Evolutionary conservation across 495 filamentous ascomycete species (phyloP).

Genomic region (Penicillium soppii): DNA sequence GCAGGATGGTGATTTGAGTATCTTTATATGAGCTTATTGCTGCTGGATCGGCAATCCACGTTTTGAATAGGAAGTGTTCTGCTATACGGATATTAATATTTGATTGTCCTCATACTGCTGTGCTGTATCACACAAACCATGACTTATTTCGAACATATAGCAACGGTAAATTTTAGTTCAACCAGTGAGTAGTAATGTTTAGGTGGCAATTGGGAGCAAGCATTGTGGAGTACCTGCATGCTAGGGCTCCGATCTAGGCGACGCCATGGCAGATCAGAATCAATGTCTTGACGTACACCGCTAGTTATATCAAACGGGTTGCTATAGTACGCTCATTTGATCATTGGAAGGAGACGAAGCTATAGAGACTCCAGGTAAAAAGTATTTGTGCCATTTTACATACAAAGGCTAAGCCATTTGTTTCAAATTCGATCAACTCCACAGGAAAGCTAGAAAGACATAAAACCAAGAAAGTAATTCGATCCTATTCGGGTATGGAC

Average conservation of each 20-base stretch:
- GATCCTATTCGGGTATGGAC: slow-evolving; percentile 26
- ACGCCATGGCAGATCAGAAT: background rate
- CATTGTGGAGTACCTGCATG: background rate
- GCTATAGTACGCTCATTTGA: background rate
- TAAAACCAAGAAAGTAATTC: slow-evolving; percentile 19
- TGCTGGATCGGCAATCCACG: background rate
- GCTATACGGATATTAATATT: no score
- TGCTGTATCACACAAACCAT: no score
- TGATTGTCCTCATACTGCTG: no score
- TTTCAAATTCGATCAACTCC: slow-evolving; percentile 7
- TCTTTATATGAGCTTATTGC: background rate
- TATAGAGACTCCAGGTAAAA: background rate
- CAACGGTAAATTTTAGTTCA: no score
- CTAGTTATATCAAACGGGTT: background rate
- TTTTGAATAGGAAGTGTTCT: background rate
- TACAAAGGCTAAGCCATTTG: slow-evolving; percentile 2
- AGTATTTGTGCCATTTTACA: slow-evolving; percentile 7
- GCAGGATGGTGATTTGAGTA: background rate
- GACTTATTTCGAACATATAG: no score
- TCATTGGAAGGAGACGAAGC: background rate
- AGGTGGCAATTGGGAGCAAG: background rate
- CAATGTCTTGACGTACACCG: background rate
- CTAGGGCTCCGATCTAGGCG: background rate
- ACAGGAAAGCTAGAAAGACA: slow-evolving; percentile 10
- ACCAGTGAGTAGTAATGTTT: no score